A percentile compares a stretch with the other conserved stretches of the same genome.
Conservation (phyloP, 1,284 basidiomycete species). For the Entoloma clypeatum region DNA sequence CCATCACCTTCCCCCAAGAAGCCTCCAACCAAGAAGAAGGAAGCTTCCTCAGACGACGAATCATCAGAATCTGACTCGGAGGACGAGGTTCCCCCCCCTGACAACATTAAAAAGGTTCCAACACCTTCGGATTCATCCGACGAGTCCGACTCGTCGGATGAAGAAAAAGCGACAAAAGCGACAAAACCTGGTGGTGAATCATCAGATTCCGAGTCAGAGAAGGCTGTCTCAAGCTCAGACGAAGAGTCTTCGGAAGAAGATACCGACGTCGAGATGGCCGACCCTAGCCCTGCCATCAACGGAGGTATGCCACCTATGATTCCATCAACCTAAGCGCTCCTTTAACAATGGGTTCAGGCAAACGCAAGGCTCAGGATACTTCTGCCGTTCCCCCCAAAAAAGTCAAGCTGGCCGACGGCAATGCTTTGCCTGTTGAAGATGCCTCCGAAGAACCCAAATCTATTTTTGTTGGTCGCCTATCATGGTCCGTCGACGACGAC, state of each 20-base stretch:
- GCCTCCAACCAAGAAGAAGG: conserved; percentile 29
- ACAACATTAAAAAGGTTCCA: conserved; percentile 15
- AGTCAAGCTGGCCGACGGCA: conserved; percentile 64
- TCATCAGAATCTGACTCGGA: conserved; percentile 21
- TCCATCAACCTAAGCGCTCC: conserved; percentile 5
- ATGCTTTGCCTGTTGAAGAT: conserved; percentile 45
- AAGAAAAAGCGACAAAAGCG: conserved; percentile 18
- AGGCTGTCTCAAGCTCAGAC: conserved; percentile 31
- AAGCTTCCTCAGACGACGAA: conserved; percentile 30
- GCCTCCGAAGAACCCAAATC: conserved; percentile 59
- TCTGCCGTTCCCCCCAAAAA: conserved; percentile 72
- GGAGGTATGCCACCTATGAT: too few relatives aligned
- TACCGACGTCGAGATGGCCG: conserved; percentile 58
- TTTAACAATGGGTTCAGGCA: conserved; percentile 50
- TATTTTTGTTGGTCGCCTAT: conserved; percentile 91
- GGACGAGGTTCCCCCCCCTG: conserved; percentile 19
- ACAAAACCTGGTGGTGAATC: conserved; percentile 18
- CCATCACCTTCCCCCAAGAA: conserved; percentile 6
- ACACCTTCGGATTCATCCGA: conserved; percentile 17
- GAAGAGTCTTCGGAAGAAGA: conserved; percentile 36
- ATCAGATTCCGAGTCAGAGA: conserved; percentile 15
- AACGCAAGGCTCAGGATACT: conserved; percentile 84
- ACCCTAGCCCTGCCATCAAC: conserved; percentile 37
- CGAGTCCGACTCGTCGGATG: conserved; percentile 17
- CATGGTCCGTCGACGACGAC: conserved; percentile 98